A percentile compares a stretch with the other conserved stretches of the same genome.
Conservation (phyloP, 306 rosid genomes). For the Trichosanthes cucumerina region DNA sequence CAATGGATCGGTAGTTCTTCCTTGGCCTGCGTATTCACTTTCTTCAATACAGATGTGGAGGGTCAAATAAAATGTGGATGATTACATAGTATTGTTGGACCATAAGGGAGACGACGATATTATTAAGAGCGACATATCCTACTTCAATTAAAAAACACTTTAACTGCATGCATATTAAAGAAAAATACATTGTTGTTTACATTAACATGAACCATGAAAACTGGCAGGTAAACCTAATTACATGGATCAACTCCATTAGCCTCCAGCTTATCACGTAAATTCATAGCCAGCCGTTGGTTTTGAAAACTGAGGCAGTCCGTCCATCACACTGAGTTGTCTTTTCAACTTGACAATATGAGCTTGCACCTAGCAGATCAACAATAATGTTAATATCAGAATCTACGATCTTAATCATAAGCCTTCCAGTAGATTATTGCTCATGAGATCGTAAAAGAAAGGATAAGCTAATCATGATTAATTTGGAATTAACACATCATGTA, state of each 20-base stretch:
- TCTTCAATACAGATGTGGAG: not conserved
- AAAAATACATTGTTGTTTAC: constrained; percentile 1
- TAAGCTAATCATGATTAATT: not conserved
- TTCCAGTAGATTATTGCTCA: not conserved
- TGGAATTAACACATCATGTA: not conserved
- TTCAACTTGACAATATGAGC: constrained; percentile 75
- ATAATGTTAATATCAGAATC: constrained; percentile 7
- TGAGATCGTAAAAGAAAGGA: not conserved
- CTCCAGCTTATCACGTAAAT: not conserved
- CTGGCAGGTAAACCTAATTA: constrained; percentile 5
- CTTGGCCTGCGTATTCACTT: not conserved
- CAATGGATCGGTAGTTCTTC: not conserved
- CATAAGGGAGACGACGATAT: not conserved
- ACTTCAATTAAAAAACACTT: not conserved
- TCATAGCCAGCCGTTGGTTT: constrained; percentile 67
- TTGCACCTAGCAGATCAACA: constrained; percentile 62
- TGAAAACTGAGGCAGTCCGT: constrained; percentile 59
- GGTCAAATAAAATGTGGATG: not conserved
- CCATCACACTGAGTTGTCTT: constrained; percentile 73
- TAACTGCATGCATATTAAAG: not conserved
- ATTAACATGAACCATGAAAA: not conserved
- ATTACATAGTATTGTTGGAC: not conserved
- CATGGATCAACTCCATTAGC: not conserved
- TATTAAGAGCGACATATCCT: not conserved
- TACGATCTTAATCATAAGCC: not conserved